Evolutionary conservation across 2,329 filamentous ascomycete species (phyloP), one percentile per base, ranked within the genome.

Genomic region (Hymenoscyphus fraxineus): DNA sequence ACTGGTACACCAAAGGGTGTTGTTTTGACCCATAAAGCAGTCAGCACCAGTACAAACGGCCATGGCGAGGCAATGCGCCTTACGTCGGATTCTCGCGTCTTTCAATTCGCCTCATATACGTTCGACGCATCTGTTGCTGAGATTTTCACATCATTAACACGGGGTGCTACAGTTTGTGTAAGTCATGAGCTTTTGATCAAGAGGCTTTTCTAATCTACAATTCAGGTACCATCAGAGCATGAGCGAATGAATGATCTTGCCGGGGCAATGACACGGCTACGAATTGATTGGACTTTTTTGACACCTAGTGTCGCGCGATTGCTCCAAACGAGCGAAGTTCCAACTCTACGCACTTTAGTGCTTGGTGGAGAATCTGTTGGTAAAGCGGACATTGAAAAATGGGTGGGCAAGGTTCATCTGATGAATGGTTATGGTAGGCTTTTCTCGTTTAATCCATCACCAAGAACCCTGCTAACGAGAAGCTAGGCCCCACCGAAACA

Each of bases 161-260:
- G 32, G 3, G 57, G 57, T 39, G 57, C 27, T 15, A 58, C 55
- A 31, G 55, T 58, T 16, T 58, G 57, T 22, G 57, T 58, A 41
- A 9, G 32, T 35, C 32, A 35, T 27, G 22, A 6, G 9, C 6
- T 35, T 6, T 35, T 35, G 9, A 35, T 35, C 9, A 35, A 35
- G 6, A 4, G 32, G 9, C 9, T 35, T 35, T 35, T 35, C 32
- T 35, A 35, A 35, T 35, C 4, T 35, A 35, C 6, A 35, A 35
- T 35, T 35, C 32, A 35, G 32, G 32, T 41, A 3, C 57, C 57
- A 5, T 58, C 57, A 19, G 57, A 58, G 15, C 12, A 15, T 19
- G 57, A 58, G 63, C 61, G 76, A n/a, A 69, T 77, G 59, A 76
- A 77, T 51, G 71, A 77, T 62, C 66, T 78, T 10, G 68, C 72